Evolutionary conservation across 164 flowering plant genomes (phyloP), one percentile per base, ranked within the genome.

Genomic region (Amborella trichopoda): DNA sequence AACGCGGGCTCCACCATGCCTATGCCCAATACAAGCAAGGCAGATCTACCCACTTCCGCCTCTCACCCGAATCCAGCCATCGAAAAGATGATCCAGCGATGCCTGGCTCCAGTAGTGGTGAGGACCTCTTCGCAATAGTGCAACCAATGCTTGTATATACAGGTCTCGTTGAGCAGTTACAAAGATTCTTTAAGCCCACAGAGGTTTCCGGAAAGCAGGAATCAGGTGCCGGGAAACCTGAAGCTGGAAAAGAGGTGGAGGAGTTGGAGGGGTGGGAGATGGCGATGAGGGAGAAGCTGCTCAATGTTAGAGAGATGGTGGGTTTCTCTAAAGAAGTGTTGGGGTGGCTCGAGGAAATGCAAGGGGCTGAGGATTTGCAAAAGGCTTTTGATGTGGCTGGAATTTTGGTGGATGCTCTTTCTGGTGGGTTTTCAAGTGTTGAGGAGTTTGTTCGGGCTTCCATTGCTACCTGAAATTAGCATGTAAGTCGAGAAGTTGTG

Each of bases 361-460:
- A 60, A 14, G 72, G 83, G 1, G 78, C 82, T 14, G 25, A 46
- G 2, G 83, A 77, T 62, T 64, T 93, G 52, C 94, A 80, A 60
- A 95, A 88, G 63, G 88, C 95, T 0, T 93, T 93, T 39, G 96
- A 87, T 40, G 47, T 84, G 1, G 71, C 82, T n/a, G 99, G 89
- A 4, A 77, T 74, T 11, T 58, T 88, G 32, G 53, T 72, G 2
- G 99, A 93, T 60, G 94, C 77, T 2, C 43, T 84, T 2, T 71
- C 83, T 0, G 75, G 75, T 28, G 91, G 84, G 9, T 58, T 67
- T 48, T 24, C 74, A 0, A 38, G n/a, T 11, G 46, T 57, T 22
- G 96, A 87, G 48, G 99, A 87, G 21, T 91, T 87, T 52, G 95
- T 91, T 38, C 62, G 56, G 19, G 78, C 83, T 22, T 81, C 96